A percentile compares a stretch with the other conserved stretches of the same genome.
These are phyloP conservation scores for Ballota nigra DNA, from an alignment of 257 asterid species.

Conservation along the genomic window DNA sequence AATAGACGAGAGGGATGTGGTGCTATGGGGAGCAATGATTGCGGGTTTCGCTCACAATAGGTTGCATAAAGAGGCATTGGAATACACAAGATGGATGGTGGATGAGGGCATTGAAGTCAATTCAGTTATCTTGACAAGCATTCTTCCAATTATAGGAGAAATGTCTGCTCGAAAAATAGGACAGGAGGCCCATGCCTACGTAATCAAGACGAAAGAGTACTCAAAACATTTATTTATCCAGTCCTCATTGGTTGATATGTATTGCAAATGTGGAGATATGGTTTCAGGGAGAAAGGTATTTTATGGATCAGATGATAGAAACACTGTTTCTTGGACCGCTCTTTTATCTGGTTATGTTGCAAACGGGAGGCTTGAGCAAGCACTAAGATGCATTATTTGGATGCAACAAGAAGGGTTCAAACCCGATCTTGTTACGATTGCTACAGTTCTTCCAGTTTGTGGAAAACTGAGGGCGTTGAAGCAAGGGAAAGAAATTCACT, in stretches of 20 bases:
- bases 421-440: slow-evolving; percentile 80
- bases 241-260: slow-evolving; percentile 86
- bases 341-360: slow-evolving; percentile 73
- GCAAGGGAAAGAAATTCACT: slow-evolving; percentile 77
- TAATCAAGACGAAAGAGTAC: slow-evolving; percentile 69
- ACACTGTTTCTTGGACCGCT: slow-evolving; percentile 83
- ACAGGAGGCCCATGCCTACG: slow-evolving; percentile 80
- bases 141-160: slow-evolving; percentile 75
- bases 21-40: slow-evolving; percentile 86
- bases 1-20: slow-evolving; percentile 70
- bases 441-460: slow-evolving; percentile 91
- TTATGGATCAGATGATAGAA: slow-evolving; percentile 65
- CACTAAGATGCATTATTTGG: slow-evolving; percentile 73
- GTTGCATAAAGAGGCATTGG: slow-evolving; percentile 72
- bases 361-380: slow-evolving; percentile 82
- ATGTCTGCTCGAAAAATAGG: slow-evolving; percentile 55
- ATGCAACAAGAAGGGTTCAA: slow-evolving; percentile 94
- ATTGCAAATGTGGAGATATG: slow-evolving; percentile 86
- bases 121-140: slow-evolving; percentile 69
- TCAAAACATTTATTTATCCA: slow-evolving; percentile 64
- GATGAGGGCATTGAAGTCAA: slow-evolving; percentile 56
- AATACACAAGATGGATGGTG: slow-evolving; percentile 63
- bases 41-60: slow-evolving; percentile 87
- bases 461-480: slow-evolving; percentile 60
- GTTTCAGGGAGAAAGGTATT: slow-evolving; percentile 77